Base-by-base conservation (phyloP, 2,329 filamentous ascomycete genomes). In the Fusarium abutilonis region DNA sequence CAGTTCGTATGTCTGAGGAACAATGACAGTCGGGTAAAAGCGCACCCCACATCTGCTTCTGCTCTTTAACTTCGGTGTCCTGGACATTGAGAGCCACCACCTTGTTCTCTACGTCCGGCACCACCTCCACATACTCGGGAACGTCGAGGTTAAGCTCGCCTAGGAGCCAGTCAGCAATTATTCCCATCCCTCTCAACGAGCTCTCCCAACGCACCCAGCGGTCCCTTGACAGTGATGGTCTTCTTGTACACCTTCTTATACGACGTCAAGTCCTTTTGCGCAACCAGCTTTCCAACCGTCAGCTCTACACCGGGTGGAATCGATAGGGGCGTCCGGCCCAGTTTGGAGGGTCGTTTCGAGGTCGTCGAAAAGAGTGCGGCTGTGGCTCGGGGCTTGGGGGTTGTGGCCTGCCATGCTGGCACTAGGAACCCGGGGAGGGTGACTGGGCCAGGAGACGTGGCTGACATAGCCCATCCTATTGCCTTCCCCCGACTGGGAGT, bases 31-130 rank as follows among this genome's bases (percentile, higher is more conserved):
- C 5, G 36, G 15, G n/a, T 26, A 38, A 47, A 31, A 54, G 76
- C 77, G 50, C 69, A 97, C 94, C 95, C 95, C 95, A 98, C 93
- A 98, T 98, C 76, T 91, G 91, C 74, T 89, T 89, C 78, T 98
- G 94, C 63, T 91, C 82, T 78, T 88, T 89, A 49, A 86, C 76
- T 15, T 86, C 79, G 15, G 81, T 77, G 76, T 98, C 85, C 71
- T 88, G 77, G 10, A 99, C 86, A 52, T 82, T 86, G 65, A 99
- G 79, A 29, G 82, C 82, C 10, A 89, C 86, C 71, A 88, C 90
- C 66, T 84, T 82, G 26, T 82, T 78, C 46, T 82, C 82, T 17
- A 80, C 75, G 72, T 96, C 89, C 65, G 90, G 85, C 53, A 86
- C 80, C 60, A 98, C 81, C 32, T 81, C 85, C 53, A 98, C 79